Conservation (phyloP, 1,284 basidiomycete species). For the Leucoagaricus sp. region DNA sequence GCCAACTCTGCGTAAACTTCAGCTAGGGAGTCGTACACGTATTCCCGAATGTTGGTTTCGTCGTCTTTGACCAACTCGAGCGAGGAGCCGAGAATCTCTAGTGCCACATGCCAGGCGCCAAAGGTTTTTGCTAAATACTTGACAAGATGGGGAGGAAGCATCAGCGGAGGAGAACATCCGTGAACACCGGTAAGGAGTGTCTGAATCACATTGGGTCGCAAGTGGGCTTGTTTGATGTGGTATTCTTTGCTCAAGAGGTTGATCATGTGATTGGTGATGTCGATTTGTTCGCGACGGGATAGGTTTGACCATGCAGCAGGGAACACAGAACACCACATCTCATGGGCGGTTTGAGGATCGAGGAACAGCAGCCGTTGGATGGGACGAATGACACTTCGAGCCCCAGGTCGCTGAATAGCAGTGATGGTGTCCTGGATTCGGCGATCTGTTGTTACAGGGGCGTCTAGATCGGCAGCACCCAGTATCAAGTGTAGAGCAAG, state of each 20-base stretch:
- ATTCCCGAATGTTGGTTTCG: constrained; percentile 81
- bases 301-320: constrained; percentile 89
- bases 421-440: constrained; percentile 32
- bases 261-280: constrained; percentile 90
- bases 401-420: constrained; percentile 48
- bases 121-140: constrained; percentile 98
- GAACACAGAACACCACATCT: constrained; percentile 91
- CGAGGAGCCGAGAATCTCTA: constrained; percentile 87
- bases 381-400: constrained; percentile 69
- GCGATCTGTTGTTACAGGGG: constrained; percentile 42
- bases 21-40: constrained; percentile 88
- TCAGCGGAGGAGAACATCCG: constrained; percentile 84
- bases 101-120: constrained; percentile 90
- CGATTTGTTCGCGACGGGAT: constrained; percentile 84
- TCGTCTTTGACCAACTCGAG: constrained; percentile 79
- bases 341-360: constrained; percentile 78
- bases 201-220: constrained; percentile 95
- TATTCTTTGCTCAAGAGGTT: constrained; percentile 93
- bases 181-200: constrained; percentile 86
- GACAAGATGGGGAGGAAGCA: constrained; percentile 91
- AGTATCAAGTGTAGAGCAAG: constrained; percentile 90
- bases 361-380: constrained; percentile 85
- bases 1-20: constrained; percentile 95
- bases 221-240: constrained; percentile 85
- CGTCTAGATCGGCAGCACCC: constrained; percentile 77